Conservation (phyloP, 179 eudicot genomes). For the Silene coronaria region DNA sequence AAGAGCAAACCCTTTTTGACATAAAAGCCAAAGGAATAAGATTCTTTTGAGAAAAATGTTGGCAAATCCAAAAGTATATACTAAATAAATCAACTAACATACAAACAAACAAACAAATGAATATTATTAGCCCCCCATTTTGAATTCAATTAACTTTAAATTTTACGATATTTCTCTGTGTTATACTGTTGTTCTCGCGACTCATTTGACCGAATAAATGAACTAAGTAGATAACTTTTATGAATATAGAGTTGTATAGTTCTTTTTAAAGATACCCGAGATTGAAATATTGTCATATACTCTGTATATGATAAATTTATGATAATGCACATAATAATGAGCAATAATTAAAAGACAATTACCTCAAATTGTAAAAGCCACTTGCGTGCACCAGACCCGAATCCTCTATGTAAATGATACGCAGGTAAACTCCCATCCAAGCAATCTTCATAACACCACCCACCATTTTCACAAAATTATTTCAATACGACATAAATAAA, state of each 20-base stretch:
- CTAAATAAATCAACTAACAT: neutral
- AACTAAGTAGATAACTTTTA: too few relatives aligned
- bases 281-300: too few relatives aligned
- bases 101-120: neutral
- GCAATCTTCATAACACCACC: conserved; percentile 49
- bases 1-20: neutral
- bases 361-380: conserved; percentile 99
- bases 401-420: conserved; percentile 75
- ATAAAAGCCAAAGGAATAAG: conserved; percentile 15
- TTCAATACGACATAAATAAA: neutral
- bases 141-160: neutral
- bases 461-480: neutral
- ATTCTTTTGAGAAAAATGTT: conserved; percentile 15
- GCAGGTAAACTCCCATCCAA: conserved; percentile 97
- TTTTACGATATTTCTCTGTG: too few relatives aligned
- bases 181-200: neutral
- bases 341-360: neutral
- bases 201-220: too few relatives aligned
- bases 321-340: neutral
- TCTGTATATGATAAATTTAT: too few relatives aligned
- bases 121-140: neutral
- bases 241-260: too few relatives aligned
- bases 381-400: conserved; percentile 70
- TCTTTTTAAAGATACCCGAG: too few relatives aligned
- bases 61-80: neutral